phyloP scores from a whole-genome alignment of 768 basidiomycete genomes.

The Hericium rajendrae region DNA sequence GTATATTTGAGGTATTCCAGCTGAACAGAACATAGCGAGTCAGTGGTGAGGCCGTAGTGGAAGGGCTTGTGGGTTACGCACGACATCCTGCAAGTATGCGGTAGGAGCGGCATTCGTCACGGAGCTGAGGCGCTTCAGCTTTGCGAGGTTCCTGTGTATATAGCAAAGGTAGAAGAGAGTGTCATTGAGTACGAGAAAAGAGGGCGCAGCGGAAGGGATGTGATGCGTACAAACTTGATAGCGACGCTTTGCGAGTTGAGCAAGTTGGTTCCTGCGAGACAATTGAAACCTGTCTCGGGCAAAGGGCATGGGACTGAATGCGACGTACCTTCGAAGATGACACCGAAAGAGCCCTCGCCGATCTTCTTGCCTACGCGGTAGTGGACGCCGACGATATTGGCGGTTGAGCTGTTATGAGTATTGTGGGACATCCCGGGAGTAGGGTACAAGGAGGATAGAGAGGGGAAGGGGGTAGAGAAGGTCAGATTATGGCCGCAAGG shows the following conservation, averaged over 20 bases:
- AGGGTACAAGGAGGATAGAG: background rate
- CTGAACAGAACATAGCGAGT: slow-evolving; percentile 31
- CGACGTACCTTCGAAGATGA: slow-evolving; percentile 77
- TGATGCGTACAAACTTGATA: slow-evolving; percentile 90
- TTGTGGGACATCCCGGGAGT: slow-evolving; percentile 21
- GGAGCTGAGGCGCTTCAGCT: slow-evolving; percentile 94
- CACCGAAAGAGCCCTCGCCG: slow-evolving; percentile 97
- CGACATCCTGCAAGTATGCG: slow-evolving; percentile 84
- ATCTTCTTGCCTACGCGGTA: slow-evolving; percentile 99
- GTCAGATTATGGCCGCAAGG: background rate
- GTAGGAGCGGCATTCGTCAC: slow-evolving; percentile 98
- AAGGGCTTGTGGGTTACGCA: slow-evolving; percentile 23
- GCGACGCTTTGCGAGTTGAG: slow-evolving; percentile 98
- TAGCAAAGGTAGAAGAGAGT: background rate
- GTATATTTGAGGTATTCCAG: slow-evolving; percentile 97
- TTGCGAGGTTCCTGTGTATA: slow-evolving; percentile 70
- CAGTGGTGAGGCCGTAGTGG: slow-evolving; percentile 4
- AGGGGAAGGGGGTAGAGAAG: slow-evolving; percentile 9
- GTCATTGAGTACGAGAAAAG: background rate
- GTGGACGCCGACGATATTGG: slow-evolving; percentile 89
- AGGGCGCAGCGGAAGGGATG: slow-evolving; percentile 6
- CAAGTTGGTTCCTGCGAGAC: slow-evolving; percentile 75
- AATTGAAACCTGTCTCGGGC: slow-evolving; percentile 1
- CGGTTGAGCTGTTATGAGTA: slow-evolving; percentile 46
- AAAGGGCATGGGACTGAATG: background rate